A percentile compares a stretch with the other conserved stretches of the same genome.
Evolutionary conservation across 202 grass and related monocot species (phyloP).

Genomic region (Musa balbisiana): DNA sequence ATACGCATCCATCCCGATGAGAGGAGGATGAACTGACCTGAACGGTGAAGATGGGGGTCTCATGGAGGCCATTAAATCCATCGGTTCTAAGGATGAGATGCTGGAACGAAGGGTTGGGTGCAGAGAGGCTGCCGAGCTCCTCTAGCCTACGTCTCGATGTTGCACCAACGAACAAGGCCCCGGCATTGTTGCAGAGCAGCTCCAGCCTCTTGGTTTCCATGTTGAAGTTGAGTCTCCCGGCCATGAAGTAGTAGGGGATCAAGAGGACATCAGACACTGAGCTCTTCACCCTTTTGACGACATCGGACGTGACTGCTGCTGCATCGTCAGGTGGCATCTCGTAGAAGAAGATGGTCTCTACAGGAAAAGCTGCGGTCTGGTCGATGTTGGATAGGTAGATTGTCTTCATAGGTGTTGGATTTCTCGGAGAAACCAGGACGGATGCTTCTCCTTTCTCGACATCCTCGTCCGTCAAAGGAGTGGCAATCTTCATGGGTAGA

Average conservation of each 20-base stretch:
- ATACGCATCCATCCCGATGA: background rate
- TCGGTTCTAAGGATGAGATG: conserved; percentile 31
- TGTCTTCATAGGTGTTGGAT: background rate
- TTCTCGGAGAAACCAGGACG: background rate
- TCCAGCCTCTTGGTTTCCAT: conserved; percentile 28
- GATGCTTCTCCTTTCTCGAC: background rate
- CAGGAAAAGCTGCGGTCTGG: background rate
- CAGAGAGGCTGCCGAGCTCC: conserved; percentile 33
- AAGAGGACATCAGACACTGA: conserved; percentile 26
- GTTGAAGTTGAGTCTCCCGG: conserved; percentile 40
- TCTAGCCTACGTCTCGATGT: conserved; percentile 20
- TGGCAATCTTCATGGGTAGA: background rate
- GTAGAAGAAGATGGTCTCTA: background rate
- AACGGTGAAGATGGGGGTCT: conserved; percentile 43
- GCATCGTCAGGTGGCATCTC: background rate
- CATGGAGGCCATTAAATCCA: conserved; percentile 14
- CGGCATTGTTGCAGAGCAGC: conserved; percentile 40
- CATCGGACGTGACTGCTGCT: background rate
- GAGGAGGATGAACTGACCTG: conserved; percentile 28
- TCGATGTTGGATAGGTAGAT: conserved; percentile 1
- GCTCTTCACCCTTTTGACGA: conserved; percentile 1
- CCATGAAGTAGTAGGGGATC: conserved; percentile 40
- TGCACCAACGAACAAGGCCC: conserved; percentile 32
- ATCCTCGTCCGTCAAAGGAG: background rate
- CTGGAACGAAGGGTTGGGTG: conserved; percentile 32